These are phyloP conservation scores for Pythium phragmitis DNA, from an alignment of 352 stramenopile genomes.

Conservation along the genomic window DNA sequence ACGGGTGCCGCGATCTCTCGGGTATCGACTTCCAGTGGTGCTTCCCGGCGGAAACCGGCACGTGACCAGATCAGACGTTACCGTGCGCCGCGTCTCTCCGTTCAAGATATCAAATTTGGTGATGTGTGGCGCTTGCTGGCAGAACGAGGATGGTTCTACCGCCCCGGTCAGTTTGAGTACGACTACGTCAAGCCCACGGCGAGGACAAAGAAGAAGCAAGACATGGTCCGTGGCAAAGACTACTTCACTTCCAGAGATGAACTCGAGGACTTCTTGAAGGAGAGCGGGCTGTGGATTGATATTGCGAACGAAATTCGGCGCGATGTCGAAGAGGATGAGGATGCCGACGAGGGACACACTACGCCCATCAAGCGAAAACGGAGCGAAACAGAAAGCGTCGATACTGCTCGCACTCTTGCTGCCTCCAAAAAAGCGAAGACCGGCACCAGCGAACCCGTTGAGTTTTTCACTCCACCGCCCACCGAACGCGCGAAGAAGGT, in stretches of 20 bases:
- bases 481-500: background rate
- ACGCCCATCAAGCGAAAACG: conserved; percentile 19
- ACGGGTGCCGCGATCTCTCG: background rate
- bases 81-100: background rate
- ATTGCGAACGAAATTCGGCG: conserved; percentile 37
- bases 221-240: conserved; percentile 39
- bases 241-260: conserved; percentile 48
- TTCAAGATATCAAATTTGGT: conserved; percentile 55
- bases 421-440: conserved; percentile 17
- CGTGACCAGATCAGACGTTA: conserved; percentile 21
- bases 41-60: conserved; percentile 6
- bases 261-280: conserved; percentile 52
- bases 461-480: conserved; percentile 12
- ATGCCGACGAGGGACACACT: background rate
- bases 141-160: conserved; percentile 56
- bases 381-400: background rate
- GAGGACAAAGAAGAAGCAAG: conserved; percentile 29
- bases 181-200: conserved; percentile 66
- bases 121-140: conserved; percentile 49
- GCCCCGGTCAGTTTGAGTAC: conserved; percentile 41
- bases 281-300: conserved; percentile 48
- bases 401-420: conserved; percentile 3
- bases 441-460: background rate
- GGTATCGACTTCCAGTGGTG: background rate
- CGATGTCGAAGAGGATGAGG: background rate